Conservation (phyloP, 2,329 filamentous ascomycete species). For the Akanthomyces uredinophilus region DNA sequence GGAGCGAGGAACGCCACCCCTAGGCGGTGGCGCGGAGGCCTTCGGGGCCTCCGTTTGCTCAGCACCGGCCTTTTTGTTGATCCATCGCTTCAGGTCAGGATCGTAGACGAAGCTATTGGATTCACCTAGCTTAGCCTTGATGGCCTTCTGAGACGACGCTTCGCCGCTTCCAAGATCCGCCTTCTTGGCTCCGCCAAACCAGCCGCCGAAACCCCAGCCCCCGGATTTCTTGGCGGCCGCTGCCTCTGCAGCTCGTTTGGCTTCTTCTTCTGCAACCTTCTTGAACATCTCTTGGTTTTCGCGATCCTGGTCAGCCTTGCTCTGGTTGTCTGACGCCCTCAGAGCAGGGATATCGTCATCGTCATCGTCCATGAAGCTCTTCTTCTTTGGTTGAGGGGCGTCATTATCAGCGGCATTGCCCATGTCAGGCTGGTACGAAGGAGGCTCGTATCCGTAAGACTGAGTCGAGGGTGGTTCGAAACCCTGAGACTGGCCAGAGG, state of each 20-base stretch:
- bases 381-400: constrained; percentile 62
- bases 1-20: constrained; percentile 51
- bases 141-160: constrained; percentile 56
- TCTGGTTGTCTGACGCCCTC: constrained; percentile 47
- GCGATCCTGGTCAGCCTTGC: constrained; percentile 63
- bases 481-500: constrained; percentile 24
- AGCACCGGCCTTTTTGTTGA: constrained; percentile 85
- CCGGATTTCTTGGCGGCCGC: constrained; percentile 50
- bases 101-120: constrained; percentile 92
- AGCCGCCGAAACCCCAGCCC: constrained; percentile 72
- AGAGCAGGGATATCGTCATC: constrained; percentile 61
- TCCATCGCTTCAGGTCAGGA: constrained; percentile 93
- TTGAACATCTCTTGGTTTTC: constrained; percentile 83
- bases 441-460: constrained; percentile 53
- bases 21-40: constrained; percentile 76
- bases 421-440: constrained; percentile 50
- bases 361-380: constrained; percentile 76
- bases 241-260: constrained; percentile 53
- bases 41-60: constrained; percentile 55
- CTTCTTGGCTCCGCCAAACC: constrained; percentile 71
- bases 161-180: constrained; percentile 28
- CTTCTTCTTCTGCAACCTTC: constrained; percentile 73
- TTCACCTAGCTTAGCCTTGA: constrained; percentile 90
- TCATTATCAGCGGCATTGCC: constrained; percentile 40
- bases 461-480: constrained; percentile 62